A percentile compares a stretch with the other conserved stretches of the same genome.
phyloP scores from a whole-genome alignment of 129 eudicot species.

The Solidago caesia region DNA sequence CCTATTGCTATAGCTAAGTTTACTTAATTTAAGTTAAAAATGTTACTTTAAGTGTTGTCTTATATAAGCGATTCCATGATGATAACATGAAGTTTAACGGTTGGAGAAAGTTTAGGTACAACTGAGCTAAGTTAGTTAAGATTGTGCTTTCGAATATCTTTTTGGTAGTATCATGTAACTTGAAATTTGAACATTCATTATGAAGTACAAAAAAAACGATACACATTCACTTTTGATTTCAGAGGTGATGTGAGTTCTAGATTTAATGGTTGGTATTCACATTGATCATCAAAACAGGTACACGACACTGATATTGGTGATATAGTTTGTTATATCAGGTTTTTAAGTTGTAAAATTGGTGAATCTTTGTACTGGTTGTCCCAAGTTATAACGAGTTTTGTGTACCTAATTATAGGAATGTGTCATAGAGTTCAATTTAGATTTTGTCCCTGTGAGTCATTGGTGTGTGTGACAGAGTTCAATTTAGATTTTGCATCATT shows the following conservation, averaged over 20 bases:
- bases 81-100: no score
- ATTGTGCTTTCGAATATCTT: no score
- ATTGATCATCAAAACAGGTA: slow-evolving; percentile 1
- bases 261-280: slow-evolving; percentile 4
- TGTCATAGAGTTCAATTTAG: not conserved
- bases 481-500: not conserved
- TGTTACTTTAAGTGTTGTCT: no score
- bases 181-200: slow-evolving; percentile 6
- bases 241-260: slow-evolving; percentile 11
- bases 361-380: slow-evolving; percentile 10
- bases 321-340: slow-evolving; percentile 1
- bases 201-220: no score
- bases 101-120: no score
- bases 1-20: no score
- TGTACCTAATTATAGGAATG: not conserved
- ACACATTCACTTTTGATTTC: slow-evolving; percentile 11
- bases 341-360: slow-evolving; percentile 1
- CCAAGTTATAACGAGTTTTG: not conserved
- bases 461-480: not conserved
- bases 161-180: slow-evolving; percentile 2
- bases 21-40: no score
- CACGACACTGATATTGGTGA: slow-evolving; percentile 12
- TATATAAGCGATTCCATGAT: no score
- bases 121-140: no score
- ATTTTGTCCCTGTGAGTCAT: not conserved